Evolutionary conservation across 1,139 yeast species (phyloP).

Genomic region (Yamadazyma songkhlaensis): DNA sequence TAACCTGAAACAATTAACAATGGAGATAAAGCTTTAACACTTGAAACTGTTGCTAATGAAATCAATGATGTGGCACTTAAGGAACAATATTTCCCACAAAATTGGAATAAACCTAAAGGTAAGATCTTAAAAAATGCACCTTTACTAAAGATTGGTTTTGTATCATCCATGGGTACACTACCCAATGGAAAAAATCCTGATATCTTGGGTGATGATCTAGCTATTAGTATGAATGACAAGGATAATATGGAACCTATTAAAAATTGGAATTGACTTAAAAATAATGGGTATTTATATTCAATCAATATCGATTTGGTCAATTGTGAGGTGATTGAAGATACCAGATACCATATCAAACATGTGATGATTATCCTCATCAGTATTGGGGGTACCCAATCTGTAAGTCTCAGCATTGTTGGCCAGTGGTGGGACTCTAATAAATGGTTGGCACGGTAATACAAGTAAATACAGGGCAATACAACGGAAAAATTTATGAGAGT

Average conservation of each 20-base stretch:
- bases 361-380: conserved; percentile 27
- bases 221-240: conserved; percentile 19
- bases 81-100: conserved; percentile 36
- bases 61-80: conserved; percentile 38
- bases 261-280: conserved; percentile 50
- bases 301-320: conserved; percentile 41
- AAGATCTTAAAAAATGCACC: conserved; percentile 27
- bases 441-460: too few species aligned
- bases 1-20: conserved; percentile 36
- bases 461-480: too few species aligned
- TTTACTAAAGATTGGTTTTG: conserved; percentile 20
- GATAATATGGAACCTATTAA: conserved; percentile 36
- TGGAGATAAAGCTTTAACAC: conserved; percentile 41
- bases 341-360: conserved; percentile 45
- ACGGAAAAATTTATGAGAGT: too few species aligned
- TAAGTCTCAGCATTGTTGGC: neutral
- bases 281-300: conserved; percentile 47
- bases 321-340: conserved; percentile 49
- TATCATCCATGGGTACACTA: conserved; percentile 24
- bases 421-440: too few species aligned
- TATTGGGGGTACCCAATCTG: conserved; percentile 24
- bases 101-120: conserved; percentile 41
- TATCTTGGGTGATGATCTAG: conserved; percentile 20
- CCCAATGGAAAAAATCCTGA: conserved; percentile 28
- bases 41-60: conserved; percentile 39